Conservation (phyloP, 768 basidiomycete genomes). For the Imleria badia region DNA sequence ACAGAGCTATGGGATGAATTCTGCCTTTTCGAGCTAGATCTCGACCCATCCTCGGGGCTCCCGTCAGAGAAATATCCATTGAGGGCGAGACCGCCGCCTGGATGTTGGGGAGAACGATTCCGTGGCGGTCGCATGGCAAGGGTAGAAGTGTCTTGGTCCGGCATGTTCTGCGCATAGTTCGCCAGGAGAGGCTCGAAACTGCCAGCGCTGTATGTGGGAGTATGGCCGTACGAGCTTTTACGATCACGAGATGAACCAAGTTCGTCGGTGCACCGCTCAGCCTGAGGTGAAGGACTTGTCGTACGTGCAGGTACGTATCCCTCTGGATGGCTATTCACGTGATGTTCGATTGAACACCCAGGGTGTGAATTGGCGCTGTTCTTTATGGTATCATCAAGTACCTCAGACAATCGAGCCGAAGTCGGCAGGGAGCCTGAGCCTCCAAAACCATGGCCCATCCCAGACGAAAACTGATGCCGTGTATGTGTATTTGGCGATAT, state of each 20-base stretch:
- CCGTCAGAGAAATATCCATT: constrained; percentile 16
- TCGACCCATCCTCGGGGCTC: constrained; percentile 28
- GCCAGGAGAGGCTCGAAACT: constrained; percentile 64
- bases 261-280: constrained; percentile 18
- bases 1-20: constrained; percentile 24
- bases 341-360: constrained; percentile 35
- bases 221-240: constrained; percentile 39
- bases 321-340: constrained; percentile 12
- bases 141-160: constrained; percentile 19
- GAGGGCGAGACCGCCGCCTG: background rate
- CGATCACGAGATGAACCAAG: constrained; percentile 30
- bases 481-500: constrained; percentile 17
- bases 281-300: constrained; percentile 44
- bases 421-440: constrained; percentile 20
- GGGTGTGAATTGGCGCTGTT: constrained; percentile 52
- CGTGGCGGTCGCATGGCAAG: constrained; percentile 29
- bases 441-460: constrained; percentile 36
- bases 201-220: constrained; percentile 49
- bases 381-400: constrained; percentile 16
- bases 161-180: constrained; percentile 35
- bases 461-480: constrained; percentile 25
- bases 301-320: constrained; percentile 51
- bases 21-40: constrained; percentile 21
- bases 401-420: constrained; percentile 37
- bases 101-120: constrained; percentile 20